Evolutionary conservation across 495 filamentous ascomycete genomes (phyloP), one percentile per base, ranked within the genome.

Genomic region (Penicilliopsis zonata): DNA sequence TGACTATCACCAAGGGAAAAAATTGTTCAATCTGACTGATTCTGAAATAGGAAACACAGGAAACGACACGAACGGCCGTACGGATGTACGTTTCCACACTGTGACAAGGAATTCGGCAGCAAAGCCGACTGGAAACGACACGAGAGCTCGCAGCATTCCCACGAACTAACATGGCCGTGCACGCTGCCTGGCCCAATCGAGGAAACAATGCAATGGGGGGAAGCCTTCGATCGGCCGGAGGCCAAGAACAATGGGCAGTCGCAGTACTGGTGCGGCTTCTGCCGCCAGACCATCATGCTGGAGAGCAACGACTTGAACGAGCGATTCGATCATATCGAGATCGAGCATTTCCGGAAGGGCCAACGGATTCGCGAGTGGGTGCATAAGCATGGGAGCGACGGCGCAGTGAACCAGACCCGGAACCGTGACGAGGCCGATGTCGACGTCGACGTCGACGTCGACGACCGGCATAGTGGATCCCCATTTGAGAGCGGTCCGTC

Each of bases 101-200:
- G 90, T 47, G 58, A 62, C 29, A 90, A 85, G 41, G 68, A 55
- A 2, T 94, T 95, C 42, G 88, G 90, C 21, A 86, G 81, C 60
- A 94, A 94, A 49, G 84, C 84, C 27, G 88, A 95, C 57, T 95
- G 88, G 90, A 95, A 94, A 54, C 78, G 90, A 5, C 88, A 96
- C 49, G 88, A 96, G 43, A 85, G 78, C 41, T 80, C 75, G 16
- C 86, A 93, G 49, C 88, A 95, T 47, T 78, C 74, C 40, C 73
- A 80, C 41, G 44, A 72, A 2, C 77, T 86, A 38, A 67, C 72
- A 34, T 95, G 83, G 78, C 73, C 76, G n/a, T 95, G 88, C 52
- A 63, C 57, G 5, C 36, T 58, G 13, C 53, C 47, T 18, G 49
- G 59, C 30, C 4, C 20, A 13, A 62, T 21, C 45, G 61, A 50